These are phyloP conservation scores for Cladobotryum mycophilum DNA, from an alignment of 2,329 filamentous ascomycete species.

Conservation along the genomic window DNA sequence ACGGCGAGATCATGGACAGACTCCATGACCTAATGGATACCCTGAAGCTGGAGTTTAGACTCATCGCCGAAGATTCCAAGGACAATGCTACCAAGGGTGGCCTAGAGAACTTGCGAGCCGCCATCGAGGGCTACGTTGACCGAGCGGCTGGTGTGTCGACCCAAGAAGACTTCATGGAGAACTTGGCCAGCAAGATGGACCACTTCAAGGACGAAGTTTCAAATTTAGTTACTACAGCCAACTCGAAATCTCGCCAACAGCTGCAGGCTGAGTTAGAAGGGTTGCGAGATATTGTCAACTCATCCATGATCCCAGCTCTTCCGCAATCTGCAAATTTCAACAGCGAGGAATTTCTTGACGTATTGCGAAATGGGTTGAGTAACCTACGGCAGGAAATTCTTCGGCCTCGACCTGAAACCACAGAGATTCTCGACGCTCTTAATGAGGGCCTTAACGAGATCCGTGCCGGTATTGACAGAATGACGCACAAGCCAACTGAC, in stretches of 20 bases:
- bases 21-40: slow-evolving; percentile 60
- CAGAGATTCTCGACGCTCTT: slow-evolving; percentile 82
- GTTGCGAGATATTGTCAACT: slow-evolving; percentile 70
- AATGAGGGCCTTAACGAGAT: slow-evolving; percentile 81
- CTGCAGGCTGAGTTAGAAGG: slow-evolving; percentile 79
- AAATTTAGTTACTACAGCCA: slow-evolving; percentile 14
- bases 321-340: slow-evolving; percentile 35
- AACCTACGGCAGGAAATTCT: slow-evolving; percentile 70
- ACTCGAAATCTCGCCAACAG: slow-evolving; percentile 50
- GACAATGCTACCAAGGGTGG: slow-evolving; percentile 81
- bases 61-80: slow-evolving; percentile 62
- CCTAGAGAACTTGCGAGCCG: slow-evolving; percentile 68
- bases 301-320: slow-evolving; percentile 55
- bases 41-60: slow-evolving; percentile 53
- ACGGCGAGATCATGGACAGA: slow-evolving; percentile 46
- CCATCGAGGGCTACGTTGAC: slow-evolving; percentile 78
- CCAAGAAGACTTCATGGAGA: slow-evolving; percentile 73
- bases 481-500: slow-evolving; percentile 73
- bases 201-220: slow-evolving; percentile 59
- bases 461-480: slow-evolving; percentile 67
- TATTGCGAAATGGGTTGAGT: slow-evolving; percentile 66
- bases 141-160: slow-evolving; percentile 60
- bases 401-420: slow-evolving; percentile 61
- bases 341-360: slow-evolving; percentile 63
- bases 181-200: slow-evolving; percentile 59